Base-by-base conservation (phyloP, 179 eudicot species). In the Silene vulgaris region DNA sequence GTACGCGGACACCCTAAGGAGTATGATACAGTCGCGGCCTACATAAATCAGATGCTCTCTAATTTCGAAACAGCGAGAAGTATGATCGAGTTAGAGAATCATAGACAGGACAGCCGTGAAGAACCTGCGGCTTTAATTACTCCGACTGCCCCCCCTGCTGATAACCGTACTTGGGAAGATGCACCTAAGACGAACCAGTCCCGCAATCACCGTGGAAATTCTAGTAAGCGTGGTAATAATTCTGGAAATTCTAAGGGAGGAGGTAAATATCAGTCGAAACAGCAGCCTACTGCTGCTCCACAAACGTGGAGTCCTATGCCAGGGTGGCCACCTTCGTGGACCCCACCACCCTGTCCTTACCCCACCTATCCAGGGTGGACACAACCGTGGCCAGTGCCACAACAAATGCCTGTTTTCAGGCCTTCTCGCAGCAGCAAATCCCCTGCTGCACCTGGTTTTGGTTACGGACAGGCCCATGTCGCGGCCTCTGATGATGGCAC, bases 401-500 rank as follows among this genome's bases (percentile, higher is more conserved):
- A 60, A n/a, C 19, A 11, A 3, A n/a, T 16, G 2, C 19, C 65
- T 16, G 32, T 3, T 29, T 29, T 0, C 65, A n/a, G 19, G 7
- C 19, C 26, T 60, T 26, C 6, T 60, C 65, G 7, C 65, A 29
- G 65, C 7, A 60, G 65, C 26, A 60, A 16, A 5, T 60, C 65
- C 21, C 3, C 32, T 29, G 0, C 32, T 29, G 32, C 32, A 29
- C 7, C 65, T 60, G 26, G 16, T 5, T n/a, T n/a, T 60, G 65
- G 65, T 60, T 60, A 60, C 65, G 65, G 65, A 5, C 65, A 60
- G 16, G 65, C 65, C 11, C 65, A 60, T 16, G 65, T 60, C 16
- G 65, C 65, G 16, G 6, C 65, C 19, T 6, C 65, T 20, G 26
- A 11, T 16, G 65, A 60, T 60, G 16, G 19, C 65, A n/a, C 14